phyloP scores from a whole-genome alignment of 179 eudicot genomes.

The Vitellaria paradoxa region DNA sequence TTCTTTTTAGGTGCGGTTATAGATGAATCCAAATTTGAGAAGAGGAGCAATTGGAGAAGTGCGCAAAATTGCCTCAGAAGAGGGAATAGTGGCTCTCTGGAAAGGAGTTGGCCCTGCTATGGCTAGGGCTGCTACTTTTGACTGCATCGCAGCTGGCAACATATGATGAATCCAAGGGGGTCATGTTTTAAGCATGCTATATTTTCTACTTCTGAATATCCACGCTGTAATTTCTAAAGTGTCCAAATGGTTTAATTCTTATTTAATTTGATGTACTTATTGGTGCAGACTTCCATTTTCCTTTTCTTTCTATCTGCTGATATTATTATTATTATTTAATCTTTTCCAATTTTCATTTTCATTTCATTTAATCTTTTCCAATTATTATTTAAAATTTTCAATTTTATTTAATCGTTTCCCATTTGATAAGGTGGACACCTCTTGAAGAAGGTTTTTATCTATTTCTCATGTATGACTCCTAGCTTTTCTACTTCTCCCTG shows the following conservation, averaged over 20 bases:
- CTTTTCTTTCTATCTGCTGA: not conserved
- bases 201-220: constrained; percentile 20
- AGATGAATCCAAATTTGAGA: constrained; percentile 55
- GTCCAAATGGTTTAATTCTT: constrained; percentile 6
- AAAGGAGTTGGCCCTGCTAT: constrained; percentile 95
- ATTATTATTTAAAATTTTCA: too few species aligned
- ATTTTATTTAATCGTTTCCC: not conserved
- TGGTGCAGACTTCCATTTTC: not conserved
- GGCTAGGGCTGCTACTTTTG: constrained; percentile 82
- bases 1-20: constrained; percentile 64
- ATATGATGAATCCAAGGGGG: constrained; percentile 94
- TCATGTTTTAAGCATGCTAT: constrained; percentile 33
- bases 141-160: constrained; percentile 93
- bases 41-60: constrained; percentile 58
- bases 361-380: constrained; percentile 40
- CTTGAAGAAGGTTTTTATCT: constrained; percentile 83
- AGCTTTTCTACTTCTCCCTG: not conserved
- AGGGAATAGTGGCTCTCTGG: constrained; percentile 85
- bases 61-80: constrained; percentile 59
- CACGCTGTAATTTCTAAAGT: constrained; percentile 16
- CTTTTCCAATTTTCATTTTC: not conserved
- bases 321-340: not conserved
- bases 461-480: constrained; percentile 59
- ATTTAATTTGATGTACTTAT: not conserved
- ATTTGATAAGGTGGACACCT: constrained; percentile 54